These are phyloP conservation scores for Wickerhamomyces sp. DNA, from an alignment of 1,139 yeast genomes.

Conservation along the genomic window DNA sequence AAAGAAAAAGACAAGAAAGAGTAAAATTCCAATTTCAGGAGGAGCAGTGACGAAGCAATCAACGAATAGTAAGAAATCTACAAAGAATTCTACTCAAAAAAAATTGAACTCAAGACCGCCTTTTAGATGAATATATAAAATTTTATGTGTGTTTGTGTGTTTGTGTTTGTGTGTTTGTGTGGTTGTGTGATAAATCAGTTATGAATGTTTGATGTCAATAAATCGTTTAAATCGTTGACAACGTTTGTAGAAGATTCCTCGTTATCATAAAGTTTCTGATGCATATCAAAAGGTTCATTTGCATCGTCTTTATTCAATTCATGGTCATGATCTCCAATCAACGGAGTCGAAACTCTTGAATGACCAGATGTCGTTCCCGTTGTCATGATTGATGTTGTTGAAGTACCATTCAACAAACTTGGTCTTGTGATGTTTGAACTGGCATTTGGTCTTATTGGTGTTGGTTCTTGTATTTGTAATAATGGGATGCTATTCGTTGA, in stretches of 20 bases:
- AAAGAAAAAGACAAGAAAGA: conserved; percentile 1
- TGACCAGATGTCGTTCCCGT: neutral
- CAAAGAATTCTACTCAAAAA: conserved; percentile 9
- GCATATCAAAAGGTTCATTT: no score
- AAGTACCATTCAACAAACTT: no score
- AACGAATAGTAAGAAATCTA: no score
- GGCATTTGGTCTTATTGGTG: conserved; percentile 10
- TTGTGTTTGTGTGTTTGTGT: no score
- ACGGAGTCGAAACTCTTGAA: conserved; percentile 8
- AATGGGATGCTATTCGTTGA: conserved; percentile 6
- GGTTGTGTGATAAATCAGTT: no score
- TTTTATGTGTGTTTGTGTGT: no score
- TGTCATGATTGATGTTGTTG: no score
- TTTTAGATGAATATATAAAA: conserved; percentile 15
- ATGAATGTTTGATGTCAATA: no score
- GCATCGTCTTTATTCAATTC: no score
- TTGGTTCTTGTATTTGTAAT: conserved; percentile 10
- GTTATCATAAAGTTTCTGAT: conserved; percentile 8
- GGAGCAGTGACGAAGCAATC: no score
- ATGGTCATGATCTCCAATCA: conserved; percentile 14
- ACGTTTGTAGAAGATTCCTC: no score
- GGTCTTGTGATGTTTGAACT: neutral
- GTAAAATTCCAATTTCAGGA: conserved; percentile 15
- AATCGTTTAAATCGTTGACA: conserved; percentile 4
- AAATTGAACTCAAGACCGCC: conserved; percentile 20